Conservation (phyloP, 768 basidiomycete species). For the Leccinum disarticulatum region DNA sequence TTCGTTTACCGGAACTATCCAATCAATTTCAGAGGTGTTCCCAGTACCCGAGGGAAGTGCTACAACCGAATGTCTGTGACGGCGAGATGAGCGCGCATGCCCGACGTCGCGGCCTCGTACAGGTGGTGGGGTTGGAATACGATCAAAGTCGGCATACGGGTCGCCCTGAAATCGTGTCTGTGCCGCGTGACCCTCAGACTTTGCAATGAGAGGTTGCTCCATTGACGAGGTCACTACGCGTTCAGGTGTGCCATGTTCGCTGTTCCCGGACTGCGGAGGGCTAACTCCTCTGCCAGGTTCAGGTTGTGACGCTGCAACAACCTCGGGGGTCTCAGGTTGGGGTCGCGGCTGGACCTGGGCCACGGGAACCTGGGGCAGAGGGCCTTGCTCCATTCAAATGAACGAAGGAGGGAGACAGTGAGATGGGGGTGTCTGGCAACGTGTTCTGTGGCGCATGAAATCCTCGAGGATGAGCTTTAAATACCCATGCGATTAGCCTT, state of each 20-base stretch:
- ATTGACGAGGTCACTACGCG: slow-evolving; percentile 4
- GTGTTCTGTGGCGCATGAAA: not conserved
- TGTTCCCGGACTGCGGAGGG: not conserved
- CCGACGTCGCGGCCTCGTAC: slow-evolving; percentile 20
- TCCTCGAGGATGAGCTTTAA: not conserved
- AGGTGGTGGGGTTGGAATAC: slow-evolving; percentile 4
- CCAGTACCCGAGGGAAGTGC: not conserved
- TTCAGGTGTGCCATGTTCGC: not conserved
- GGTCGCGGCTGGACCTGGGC: not conserved
- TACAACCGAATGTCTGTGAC: not conserved
- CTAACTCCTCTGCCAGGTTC: slow-evolving; percentile 10
- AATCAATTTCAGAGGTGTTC: slow-evolving; percentile 19
- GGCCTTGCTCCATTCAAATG: not conserved
- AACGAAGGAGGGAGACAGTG: not conserved
- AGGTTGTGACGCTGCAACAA: not conserved
- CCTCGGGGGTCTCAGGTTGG: not conserved
- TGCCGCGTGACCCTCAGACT: slow-evolving; percentile 6
- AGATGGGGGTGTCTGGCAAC: not conserved
- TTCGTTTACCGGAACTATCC: slow-evolving; percentile 27
- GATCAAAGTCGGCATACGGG: slow-evolving; percentile 14
- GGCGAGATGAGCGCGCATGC: slow-evolving; percentile 16
- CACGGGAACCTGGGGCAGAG: not conserved
- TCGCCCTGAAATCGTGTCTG: slow-evolving; percentile 1
- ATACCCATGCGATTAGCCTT: not conserved
- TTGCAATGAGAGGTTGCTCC: slow-evolving; percentile 9